Conservation (phyloP, 345 rosid species). For the Lenwebbia sp. region DNA sequence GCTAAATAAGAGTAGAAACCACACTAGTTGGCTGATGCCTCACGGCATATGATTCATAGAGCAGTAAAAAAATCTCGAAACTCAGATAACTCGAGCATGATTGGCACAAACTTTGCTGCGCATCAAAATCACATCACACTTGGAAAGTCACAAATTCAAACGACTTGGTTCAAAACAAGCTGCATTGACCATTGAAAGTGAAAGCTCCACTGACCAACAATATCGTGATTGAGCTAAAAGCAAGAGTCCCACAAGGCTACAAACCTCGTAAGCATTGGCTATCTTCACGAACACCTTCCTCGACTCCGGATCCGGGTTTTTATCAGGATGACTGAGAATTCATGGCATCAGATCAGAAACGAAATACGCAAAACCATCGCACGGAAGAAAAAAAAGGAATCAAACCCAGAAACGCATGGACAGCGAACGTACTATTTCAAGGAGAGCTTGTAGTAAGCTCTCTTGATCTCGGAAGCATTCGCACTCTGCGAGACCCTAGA, state of each 20-base stretch:
- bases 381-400: not conserved
- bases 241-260: not conserved
- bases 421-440: slow-evolving; percentile 52
- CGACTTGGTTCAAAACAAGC: not conserved
- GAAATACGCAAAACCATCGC: not conserved
- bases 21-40: not conserved
- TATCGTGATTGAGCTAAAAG: not conserved
- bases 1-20: not conserved
- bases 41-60: not conserved
- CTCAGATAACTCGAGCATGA: not conserved
- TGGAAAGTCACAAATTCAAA: not conserved
- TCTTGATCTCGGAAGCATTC: slow-evolving; percentile 87
- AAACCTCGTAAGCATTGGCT: slow-evolving; percentile 93
- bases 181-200: not conserved
- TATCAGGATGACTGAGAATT: slow-evolving; percentile 73
- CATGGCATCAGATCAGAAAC: not conserved
- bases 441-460: slow-evolving; percentile 90
- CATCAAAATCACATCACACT: not conserved
- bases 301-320: slow-evolving; percentile 96
- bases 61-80: not conserved
- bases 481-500: slow-evolving; percentile 79
- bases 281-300: slow-evolving; percentile 78
- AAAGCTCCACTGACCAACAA: not conserved
- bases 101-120: not conserved
- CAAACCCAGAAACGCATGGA: not conserved